A percentile compares a stretch with the other conserved stretches of the same genome.
Conservation (phyloP, 345 rosid species). For the Sonneratia alba region DNA sequence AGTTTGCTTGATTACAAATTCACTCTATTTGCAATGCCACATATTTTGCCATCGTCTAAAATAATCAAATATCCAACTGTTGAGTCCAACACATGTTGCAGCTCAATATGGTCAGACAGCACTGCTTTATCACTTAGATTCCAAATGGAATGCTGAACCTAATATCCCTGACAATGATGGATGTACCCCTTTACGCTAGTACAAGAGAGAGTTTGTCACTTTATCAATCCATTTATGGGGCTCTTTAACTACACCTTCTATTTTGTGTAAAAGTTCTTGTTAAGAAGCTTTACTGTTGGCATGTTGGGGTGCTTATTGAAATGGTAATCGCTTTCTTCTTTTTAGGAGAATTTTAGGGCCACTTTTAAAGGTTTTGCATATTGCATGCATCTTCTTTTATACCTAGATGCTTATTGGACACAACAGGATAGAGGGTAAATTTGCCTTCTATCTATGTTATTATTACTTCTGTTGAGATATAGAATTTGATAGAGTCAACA, state of each 20-base stretch:
- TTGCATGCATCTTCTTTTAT: slow-evolving; percentile 86
- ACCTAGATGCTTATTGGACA: slow-evolving; percentile 83
- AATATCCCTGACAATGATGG: slow-evolving; percentile 95
- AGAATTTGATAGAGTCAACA: background rate
- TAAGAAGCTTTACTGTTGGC: background rate
- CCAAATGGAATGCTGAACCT: slow-evolving; percentile 97
- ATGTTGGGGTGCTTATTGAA: background rate
- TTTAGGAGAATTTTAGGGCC: slow-evolving; percentile 69
- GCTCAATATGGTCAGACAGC: slow-evolving; percentile 98
- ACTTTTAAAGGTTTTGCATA: slow-evolving; percentile 96
- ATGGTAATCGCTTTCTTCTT: slow-evolving; percentile 8
- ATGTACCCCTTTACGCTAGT: slow-evolving; percentile 97
- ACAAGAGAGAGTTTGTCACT: slow-evolving; percentile 15
- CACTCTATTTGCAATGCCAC: background rate
- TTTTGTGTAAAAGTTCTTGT: background rate
- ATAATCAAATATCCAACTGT: slow-evolving; percentile 17
- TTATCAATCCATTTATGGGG: background rate
- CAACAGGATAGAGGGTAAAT: slow-evolving; percentile 94
- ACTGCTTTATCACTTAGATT: slow-evolving; percentile 78
- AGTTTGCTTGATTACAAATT: background rate
- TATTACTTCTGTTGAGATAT: slow-evolving; percentile 9
- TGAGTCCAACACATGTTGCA: slow-evolving; percentile 86
- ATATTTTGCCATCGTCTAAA: background rate
- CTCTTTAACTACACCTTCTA: background rate
- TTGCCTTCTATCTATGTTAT: background rate